phyloP scores from a whole-genome alignment of 1,284 basidiomycete genomes.

The Erythrobasidium hasegawianum region DNA sequence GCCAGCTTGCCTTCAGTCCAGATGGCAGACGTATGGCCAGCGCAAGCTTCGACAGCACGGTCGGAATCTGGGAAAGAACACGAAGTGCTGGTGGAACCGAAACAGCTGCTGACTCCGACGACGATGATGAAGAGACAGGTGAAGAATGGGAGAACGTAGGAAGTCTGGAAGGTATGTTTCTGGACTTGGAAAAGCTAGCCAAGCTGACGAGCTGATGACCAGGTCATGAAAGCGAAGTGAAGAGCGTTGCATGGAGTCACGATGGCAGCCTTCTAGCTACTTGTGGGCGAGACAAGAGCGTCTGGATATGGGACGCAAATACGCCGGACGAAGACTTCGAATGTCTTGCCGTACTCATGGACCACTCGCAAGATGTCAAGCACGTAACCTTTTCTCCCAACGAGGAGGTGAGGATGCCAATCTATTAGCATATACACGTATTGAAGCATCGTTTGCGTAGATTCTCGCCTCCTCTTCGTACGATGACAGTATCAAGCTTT shows the following conservation, averaged over 20 bases:
- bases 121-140: constrained; percentile 50
- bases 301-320: constrained; percentile 98
- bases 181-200: constrained; percentile 54
- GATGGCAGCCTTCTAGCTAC: constrained; percentile 80
- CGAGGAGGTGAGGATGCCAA: constrained; percentile 93
- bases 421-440: too few species aligned
- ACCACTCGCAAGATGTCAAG: constrained; percentile 96
- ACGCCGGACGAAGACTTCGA: constrained; percentile 68
- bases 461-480: constrained; percentile 95
- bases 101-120: constrained; percentile 48
- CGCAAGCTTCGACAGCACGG: constrained; percentile 89
- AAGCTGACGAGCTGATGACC: constrained; percentile 49
- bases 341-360: constrained; percentile 92
- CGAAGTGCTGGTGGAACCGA: constrained; percentile 49
- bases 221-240: constrained; percentile 97
- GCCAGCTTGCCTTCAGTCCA: constrained; percentile 83
- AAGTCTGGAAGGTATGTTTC: constrained; percentile 58
- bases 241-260: constrained; percentile 79
- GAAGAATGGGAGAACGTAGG: constrained; percentile 55
- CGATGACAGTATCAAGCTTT: constrained; percentile 93
- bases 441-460: too few species aligned
- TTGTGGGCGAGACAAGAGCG: constrained; percentile 92
- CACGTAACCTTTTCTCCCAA: constrained; percentile 88
- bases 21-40: constrained; percentile 85
- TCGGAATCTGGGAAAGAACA: constrained; percentile 80